phyloP scores from a whole-genome alignment of 1,284 basidiomycete species.

The Trichosporon coremiiforme region DNA sequence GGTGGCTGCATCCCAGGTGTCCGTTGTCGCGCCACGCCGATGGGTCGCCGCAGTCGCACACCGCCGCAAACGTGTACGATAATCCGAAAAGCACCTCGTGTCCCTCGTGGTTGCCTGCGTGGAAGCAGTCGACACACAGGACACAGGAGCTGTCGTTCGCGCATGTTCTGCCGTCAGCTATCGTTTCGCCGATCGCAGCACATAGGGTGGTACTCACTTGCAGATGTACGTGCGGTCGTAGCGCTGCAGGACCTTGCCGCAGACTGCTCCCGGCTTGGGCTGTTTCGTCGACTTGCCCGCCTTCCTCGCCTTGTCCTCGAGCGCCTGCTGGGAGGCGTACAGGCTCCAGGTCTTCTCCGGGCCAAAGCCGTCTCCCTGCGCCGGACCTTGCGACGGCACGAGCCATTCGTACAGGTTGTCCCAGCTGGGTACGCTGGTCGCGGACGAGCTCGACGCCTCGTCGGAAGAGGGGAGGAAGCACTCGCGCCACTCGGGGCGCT shows the following conservation, averaged over 20 bases:
- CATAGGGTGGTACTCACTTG: conserved; percentile 67
- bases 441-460: background rate
- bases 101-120: conserved; percentile 74
- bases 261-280: conserved; percentile 39
- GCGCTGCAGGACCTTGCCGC: conserved; percentile 50
- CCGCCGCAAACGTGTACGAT: conserved; percentile 83
- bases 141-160: conserved; percentile 84
- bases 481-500: conserved; percentile 36
- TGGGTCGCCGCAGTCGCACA: conserved; percentile 88
- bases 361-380: conserved; percentile 24
- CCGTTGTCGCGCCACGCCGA: conserved; percentile 71
- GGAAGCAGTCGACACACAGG: conserved; percentile 83
- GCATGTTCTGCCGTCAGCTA: conserved; percentile 69
- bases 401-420: conserved; percentile 36
- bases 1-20: conserved; percentile 70
- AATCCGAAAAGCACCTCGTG: conserved; percentile 92
- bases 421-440: conserved; percentile 22
- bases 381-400: conserved; percentile 20
- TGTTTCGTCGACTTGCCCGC: conserved; percentile 31
- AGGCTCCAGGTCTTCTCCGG: conserved; percentile 32
- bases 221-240: conserved; percentile 80
- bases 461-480: conserved; percentile 31
- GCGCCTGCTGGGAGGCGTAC: conserved; percentile 30
- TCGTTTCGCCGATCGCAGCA: background rate
- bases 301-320: conserved; percentile 30